Evolutionary conservation across 2,329 filamentous ascomycete genomes (phyloP).

Genomic region (Scedosporium apiospermum): DNA sequence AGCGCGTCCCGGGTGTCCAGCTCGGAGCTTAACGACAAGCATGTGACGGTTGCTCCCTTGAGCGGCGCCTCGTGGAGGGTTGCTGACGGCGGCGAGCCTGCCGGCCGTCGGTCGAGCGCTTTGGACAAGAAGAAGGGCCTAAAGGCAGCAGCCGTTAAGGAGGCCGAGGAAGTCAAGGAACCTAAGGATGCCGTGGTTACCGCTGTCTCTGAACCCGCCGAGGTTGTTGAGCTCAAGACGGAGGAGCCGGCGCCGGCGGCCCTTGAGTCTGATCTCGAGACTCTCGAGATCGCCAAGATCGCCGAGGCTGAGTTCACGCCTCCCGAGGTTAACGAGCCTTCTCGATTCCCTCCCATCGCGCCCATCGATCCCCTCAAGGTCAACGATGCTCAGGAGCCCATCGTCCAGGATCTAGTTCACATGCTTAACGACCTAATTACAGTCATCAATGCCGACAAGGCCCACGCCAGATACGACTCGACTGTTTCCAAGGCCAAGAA

Average conservation of each 20-base stretch:
- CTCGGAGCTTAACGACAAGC: constrained; percentile 37
- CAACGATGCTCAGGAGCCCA: constrained; percentile 67
- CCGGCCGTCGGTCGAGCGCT: constrained; percentile 54
- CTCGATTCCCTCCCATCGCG: constrained; percentile 51
- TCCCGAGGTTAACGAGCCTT: constrained; percentile 58
- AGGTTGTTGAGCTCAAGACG: constrained; percentile 19
- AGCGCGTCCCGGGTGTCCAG: constrained; percentile 33
- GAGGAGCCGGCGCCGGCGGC: constrained; percentile 13
- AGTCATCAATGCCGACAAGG: constrained; percentile 79
- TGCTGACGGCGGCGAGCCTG: constrained; percentile 47
- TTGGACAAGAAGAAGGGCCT: constrained; percentile 24
- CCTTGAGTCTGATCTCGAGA: constrained; percentile 17
- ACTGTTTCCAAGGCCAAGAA: constrained; percentile 79
- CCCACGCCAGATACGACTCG: constrained; percentile 65
- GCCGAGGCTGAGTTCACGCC: constrained; percentile 30
- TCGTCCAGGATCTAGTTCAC: constrained; percentile 88
- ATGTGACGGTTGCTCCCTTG: constrained; percentile 74
- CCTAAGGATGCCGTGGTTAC: constrained; percentile 12
- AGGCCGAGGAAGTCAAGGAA: constrained; percentile 20
- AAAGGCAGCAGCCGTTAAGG: constrained; percentile 18
- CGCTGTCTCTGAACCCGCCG: constrained; percentile 6
- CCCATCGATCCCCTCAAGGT: constrained; percentile 73
- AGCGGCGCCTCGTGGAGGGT: constrained; percentile 79
- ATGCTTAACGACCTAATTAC: constrained; percentile 95
- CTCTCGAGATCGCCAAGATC: constrained; percentile 17